These are phyloP conservation scores for Thecaphora thlaspeos DNA, from an alignment of 1,284 basidiomycete species.

Conservation along the genomic window DNA sequence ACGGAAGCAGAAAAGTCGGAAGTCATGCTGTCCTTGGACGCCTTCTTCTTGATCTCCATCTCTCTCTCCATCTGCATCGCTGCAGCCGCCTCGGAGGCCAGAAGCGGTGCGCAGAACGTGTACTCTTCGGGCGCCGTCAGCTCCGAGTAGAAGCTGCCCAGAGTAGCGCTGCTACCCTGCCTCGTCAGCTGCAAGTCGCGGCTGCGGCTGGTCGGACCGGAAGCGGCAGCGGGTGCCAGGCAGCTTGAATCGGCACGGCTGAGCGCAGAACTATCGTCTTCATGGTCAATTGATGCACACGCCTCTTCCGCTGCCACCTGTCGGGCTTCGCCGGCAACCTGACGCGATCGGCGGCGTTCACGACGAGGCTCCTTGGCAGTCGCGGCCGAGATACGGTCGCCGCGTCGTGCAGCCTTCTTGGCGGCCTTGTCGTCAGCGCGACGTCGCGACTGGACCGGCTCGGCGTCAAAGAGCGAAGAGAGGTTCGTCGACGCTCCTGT, in stretches of 20 bases:
- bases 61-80: background rate
- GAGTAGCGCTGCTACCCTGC: slow-evolving; percentile 13
- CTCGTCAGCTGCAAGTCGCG: no score
- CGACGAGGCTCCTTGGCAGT: no score
- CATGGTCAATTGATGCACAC: no score
- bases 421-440: background rate
- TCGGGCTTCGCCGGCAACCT: no score
- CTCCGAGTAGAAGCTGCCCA: slow-evolving; percentile 27
- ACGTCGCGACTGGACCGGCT: background rate
- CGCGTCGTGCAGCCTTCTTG: no score
- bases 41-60: slow-evolving; percentile 3
- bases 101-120: slow-evolving; percentile 20
- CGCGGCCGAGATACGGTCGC: no score
- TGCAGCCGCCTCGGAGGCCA: slow-evolving; percentile 7
- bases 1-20: no score
- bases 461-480: slow-evolving; percentile 18
- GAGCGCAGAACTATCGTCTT: background rate
- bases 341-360: no score
- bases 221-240: no score
- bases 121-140: slow-evolving; percentile 32
- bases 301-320: background rate
- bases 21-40: slow-evolving; percentile 6
- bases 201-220: no score
- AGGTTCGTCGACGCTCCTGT: background rate
- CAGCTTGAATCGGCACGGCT: background rate